phyloP scores from a whole-genome alignment of 2,329 filamentous ascomycete genomes.

The Byssochlamys sp. region DNA sequence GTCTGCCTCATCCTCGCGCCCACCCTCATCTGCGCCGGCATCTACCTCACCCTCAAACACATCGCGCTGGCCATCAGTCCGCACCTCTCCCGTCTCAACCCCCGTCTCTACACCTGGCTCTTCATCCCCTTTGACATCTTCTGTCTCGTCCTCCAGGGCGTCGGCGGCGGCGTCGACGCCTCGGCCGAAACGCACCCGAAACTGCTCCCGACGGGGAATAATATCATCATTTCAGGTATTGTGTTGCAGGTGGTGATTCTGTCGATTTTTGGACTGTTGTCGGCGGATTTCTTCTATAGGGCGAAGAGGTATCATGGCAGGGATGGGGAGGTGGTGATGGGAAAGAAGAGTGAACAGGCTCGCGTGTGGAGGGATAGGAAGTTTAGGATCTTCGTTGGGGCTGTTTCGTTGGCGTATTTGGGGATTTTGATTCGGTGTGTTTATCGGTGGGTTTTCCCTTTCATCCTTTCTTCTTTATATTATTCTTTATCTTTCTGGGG shows the following conservation, averaged over 20 bases:
- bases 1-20: conserved; percentile 16
- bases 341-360: conserved; percentile 1
- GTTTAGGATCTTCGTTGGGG: conserved; percentile 13
- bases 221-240: conserved; percentile 35
- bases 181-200: conserved; percentile 20
- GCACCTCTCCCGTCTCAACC: conserved; percentile 31
- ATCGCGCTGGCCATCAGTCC: conserved; percentile 42
- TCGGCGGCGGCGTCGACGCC: conserved; percentile 43
- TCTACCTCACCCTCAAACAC: conserved; percentile 58
- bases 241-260: conserved; percentile 31
- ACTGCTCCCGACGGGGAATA: conserved; percentile 15
- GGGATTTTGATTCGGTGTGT: conserved; percentile 15
- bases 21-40: conserved; percentile 50
- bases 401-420: conserved; percentile 9
- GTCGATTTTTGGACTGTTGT: conserved; percentile 18
- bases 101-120: conserved; percentile 42
- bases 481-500: background rate
- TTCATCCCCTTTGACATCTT: conserved; percentile 47
- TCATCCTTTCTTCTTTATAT: background rate
- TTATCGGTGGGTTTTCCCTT: conserved; percentile 26
- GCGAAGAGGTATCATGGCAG: background rate
- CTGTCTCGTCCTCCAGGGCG: conserved; percentile 44
- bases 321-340: conserved; percentile 5
- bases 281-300: conserved; percentile 13
- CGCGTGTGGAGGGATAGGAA: conserved; percentile 8